Percentiles rank a stretch among this genome's conserved stretches.
phyloP scores from a whole-genome alignment of 129 eudicot species.

The Ambrosia trifida region DNA sequence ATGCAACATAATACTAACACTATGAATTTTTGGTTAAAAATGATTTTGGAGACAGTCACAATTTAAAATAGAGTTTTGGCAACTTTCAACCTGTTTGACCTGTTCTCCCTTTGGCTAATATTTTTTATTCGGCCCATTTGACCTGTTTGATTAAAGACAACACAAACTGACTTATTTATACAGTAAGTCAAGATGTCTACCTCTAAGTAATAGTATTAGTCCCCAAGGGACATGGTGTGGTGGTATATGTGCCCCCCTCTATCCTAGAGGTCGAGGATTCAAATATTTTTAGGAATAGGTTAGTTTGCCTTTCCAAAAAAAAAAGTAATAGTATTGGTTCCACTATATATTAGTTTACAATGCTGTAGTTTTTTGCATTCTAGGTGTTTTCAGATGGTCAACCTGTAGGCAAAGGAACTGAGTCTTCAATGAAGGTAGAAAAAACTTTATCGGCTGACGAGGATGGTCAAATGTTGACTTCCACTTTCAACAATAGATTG shows the following conservation, averaged over 20 bases:
- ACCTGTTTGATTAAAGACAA: not conserved
- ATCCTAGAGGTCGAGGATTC: no score
- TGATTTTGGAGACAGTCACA: not conserved
- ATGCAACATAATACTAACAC: not conserved
- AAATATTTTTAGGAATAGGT: no score
- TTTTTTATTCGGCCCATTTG: not conserved
- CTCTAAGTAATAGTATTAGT: not conserved
- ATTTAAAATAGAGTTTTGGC: not conserved
- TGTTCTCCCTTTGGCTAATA: not conserved
- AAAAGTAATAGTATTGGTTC: not conserved
- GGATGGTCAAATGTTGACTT: constrained; percentile 44
- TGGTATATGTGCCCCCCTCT: no score
- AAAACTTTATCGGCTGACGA: constrained; percentile 44
- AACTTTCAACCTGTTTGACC: not conserved
- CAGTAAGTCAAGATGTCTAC: not conserved
- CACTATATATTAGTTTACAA: constrained; percentile 21
- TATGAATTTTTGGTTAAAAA: not conserved
- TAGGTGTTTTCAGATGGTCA: constrained; percentile 52
- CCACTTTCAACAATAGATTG: constrained; percentile 50
- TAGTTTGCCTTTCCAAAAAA: no score
- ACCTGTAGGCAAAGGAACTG: constrained; percentile 32
- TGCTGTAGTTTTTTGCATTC: constrained; percentile 28
- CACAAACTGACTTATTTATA: constrained; percentile 1
- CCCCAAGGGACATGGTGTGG: no score
- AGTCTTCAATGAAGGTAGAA: constrained; percentile 38